phyloP scores from a whole-genome alignment of 2,329 filamentous ascomycete genomes.

The Fusarium brevicatenulatum region DNA sequence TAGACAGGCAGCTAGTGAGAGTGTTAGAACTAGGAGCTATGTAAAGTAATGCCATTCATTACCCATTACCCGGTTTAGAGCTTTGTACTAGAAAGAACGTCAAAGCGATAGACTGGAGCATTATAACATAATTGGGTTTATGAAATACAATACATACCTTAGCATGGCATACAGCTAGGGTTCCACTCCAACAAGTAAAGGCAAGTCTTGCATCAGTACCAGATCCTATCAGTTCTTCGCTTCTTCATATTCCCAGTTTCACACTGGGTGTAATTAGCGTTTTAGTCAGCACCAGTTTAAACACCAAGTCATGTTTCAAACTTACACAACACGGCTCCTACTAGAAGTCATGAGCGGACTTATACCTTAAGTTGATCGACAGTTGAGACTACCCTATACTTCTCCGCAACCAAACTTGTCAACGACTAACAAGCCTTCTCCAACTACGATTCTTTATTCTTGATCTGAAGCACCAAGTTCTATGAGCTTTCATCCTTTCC shows the following conservation, averaged over 20 bases:
- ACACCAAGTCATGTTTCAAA: background rate
- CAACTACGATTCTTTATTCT: slow-evolving; percentile 7
- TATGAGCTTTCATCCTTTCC: background rate
- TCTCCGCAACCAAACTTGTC: slow-evolving; percentile 29
- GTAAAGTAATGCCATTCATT: background rate
- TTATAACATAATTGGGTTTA: background rate
- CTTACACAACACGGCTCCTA: background rate
- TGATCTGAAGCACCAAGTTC: background rate
- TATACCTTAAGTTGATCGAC: background rate
- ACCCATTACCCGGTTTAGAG: too few species aligned
- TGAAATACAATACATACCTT: too few species aligned
- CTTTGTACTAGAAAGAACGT: background rate
- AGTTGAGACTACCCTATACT: slow-evolving; percentile 16
- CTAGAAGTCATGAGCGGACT: background rate
- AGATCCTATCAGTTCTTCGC: too few species aligned
- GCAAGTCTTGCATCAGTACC: too few species aligned
- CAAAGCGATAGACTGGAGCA: background rate
- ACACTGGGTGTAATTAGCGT: accelerated
- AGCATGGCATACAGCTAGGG: too few species aligned
- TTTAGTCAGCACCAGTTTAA: accelerated
- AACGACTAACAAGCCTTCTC: background rate
- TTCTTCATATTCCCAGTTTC: background rate
- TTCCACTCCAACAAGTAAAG: too few species aligned
- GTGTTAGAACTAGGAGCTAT: background rate
- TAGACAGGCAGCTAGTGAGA: background rate